Base-by-base conservation (phyloP, 2,329 filamentous ascomycete genomes). In the Pestalotiopsis sp. region DNA sequence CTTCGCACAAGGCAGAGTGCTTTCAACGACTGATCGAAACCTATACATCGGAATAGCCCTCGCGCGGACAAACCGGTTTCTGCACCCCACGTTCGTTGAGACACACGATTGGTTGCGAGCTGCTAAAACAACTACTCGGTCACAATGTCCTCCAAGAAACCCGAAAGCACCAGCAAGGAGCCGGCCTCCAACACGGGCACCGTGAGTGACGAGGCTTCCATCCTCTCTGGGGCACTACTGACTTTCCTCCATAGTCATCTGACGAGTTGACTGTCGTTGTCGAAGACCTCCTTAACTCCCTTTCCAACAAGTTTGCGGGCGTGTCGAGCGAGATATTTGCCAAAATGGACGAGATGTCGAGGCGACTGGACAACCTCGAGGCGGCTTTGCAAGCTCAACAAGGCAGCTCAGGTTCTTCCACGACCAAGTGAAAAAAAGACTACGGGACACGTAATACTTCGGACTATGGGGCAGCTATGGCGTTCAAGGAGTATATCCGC, bases 291-390 rank as follows among this genome's bases (percentile, higher is more conserved):
- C 83, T 98, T 3, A 94, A 94, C 76, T 91, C 93, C 59, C 82
- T 98, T 0, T 93, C 92, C 64, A 91, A 89, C 78, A 97, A 97
- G 78, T 97, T 97, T 78, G 90, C 92, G 22, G 89, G 88, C 13
- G 90, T 97, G 4, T 97, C 93, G 9, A 91, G 89, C 68, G 94
- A 97, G 80, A 91, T 98, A 68, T 93, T 97, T 74, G 88, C 91
- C 48, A 97, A 97, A 81, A 93, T 98, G 92, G 94, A 97, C 76
- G 94, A 97, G 71, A 97, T 98, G 94, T 92, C 93, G 14, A 86
- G 91, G 69, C 89, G 94, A 30, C 82, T 98, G 24, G 94, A 98
- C 77, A 93, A 90, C 68, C 85, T 98, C 11, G 94, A 97, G 78
- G 85, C 91, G 26, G 90, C 91, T 14, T 84, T 97, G 58, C 85